Conservation (phyloP, 805 yeast genomes). For the Pichia cephalocereana region DNA sequence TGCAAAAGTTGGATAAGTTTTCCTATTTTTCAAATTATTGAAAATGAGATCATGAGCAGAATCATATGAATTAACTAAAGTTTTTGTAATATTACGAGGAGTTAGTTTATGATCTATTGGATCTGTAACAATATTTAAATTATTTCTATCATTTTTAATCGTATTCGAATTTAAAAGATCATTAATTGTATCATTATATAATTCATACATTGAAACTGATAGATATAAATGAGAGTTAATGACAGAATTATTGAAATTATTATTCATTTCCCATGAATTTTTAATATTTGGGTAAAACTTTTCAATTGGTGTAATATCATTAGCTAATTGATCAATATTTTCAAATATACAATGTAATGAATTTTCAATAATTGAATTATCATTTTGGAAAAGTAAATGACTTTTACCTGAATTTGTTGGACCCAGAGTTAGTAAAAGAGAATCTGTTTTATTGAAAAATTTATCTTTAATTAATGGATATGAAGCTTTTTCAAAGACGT, state of each 20-base stretch:
- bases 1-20: constrained; percentile 35
- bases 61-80: constrained; percentile 27
- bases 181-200: constrained; percentile 37
- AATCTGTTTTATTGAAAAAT: constrained; percentile 28
- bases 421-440: constrained; percentile 40
- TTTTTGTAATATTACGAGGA: constrained; percentile 34
- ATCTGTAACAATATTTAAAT: constrained; percentile 35
- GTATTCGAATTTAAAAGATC: constrained; percentile 24
- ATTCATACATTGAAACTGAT: constrained; percentile 44
- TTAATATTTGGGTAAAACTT: constrained; percentile 7
- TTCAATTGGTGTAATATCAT: constrained; percentile 1
- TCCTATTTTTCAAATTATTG: constrained; percentile 28
- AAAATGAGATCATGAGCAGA: constrained; percentile 31
- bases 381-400: constrained; percentile 29
- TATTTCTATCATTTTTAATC: constrained; percentile 14
- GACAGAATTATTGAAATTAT: neutral
- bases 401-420: constrained; percentile 47
- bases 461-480: constrained; percentile 25
- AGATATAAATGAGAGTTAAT: constrained; percentile 11
- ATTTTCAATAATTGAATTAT: constrained; percentile 8
- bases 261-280: neutral
- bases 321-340: constrained; percentile 4
- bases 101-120: constrained; percentile 34
- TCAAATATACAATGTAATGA: constrained; percentile 20
- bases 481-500: constrained; percentile 20